Evolutionary conservation across 2,329 filamentous ascomycete species (phyloP).

Genomic region (Nemania abortiva): DNA sequence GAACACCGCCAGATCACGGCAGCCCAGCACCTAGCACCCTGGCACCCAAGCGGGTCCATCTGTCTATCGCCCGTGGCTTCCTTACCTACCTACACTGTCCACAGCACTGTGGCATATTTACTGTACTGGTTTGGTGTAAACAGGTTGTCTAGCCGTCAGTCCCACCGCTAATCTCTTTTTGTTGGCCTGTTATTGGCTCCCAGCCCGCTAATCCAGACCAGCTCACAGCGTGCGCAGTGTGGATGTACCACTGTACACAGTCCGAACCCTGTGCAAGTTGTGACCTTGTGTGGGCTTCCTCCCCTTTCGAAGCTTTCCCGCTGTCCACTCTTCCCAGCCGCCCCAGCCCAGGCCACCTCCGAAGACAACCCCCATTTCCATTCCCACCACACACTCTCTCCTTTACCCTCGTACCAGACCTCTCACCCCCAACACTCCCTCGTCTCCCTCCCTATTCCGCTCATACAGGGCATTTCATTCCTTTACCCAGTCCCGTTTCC

Average conservation of each 20-base stretch:
- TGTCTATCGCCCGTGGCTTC: background rate
- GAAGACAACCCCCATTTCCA: constrained; percentile 38
- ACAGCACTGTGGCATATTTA: constrained; percentile 3
- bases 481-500: constrained; percentile 27
- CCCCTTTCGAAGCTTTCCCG: constrained; percentile 31
- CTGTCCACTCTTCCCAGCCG: constrained; percentile 18
- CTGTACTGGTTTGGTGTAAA: background rate
- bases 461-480: constrained; percentile 39
- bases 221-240: constrained; percentile 18
- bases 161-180: constrained; percentile 31
- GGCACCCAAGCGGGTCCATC: constrained; percentile 2
- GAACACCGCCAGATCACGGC: constrained; percentile 19
- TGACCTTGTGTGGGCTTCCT: constrained; percentile 14
- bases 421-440: constrained; percentile 36
- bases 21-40: background rate
- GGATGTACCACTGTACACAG: constrained; percentile 11
- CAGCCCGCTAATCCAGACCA: constrained; percentile 26
- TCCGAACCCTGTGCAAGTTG: constrained; percentile 7
- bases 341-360: constrained; percentile 19
- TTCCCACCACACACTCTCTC: constrained; percentile 30
- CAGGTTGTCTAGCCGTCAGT: background rate
- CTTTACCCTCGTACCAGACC: constrained; percentile 35
- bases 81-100: constrained; percentile 13
- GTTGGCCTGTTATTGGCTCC: constrained; percentile 27
- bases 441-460: constrained; percentile 38